phyloP scores from a whole-genome alignment of 495 filamentous ascomycete genomes.

The Aspergillus asperescens region DNA sequence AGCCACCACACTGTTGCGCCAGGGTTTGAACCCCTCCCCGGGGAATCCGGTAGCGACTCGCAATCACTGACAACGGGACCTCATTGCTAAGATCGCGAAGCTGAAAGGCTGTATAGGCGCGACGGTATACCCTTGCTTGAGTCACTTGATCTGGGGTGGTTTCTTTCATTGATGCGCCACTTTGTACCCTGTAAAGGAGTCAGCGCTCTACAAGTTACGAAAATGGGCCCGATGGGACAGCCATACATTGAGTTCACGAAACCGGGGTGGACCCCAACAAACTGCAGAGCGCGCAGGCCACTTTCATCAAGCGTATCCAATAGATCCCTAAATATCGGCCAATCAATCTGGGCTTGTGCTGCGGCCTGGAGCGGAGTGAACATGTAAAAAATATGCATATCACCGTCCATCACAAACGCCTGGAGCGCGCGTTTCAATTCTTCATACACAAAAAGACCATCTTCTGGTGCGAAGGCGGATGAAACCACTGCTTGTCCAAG shows the following conservation, averaged over 20 bases:
- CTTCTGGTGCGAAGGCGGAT: constrained; percentile 67
- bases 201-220: constrained; percentile 18
- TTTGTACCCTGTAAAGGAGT: constrained; percentile 55
- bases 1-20: constrained; percentile 71
- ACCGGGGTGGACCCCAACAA: constrained; percentile 64
- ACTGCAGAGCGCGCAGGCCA: constrained; percentile 59
- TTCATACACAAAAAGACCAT: constrained; percentile 68
- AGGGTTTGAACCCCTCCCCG: constrained; percentile 68
- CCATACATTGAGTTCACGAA: constrained; percentile 67
- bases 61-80: constrained; percentile 62
- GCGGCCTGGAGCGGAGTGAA: constrained; percentile 64
- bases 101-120: constrained; percentile 75
- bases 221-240: neutral
- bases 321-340: constrained; percentile 66
- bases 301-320: constrained; percentile 67
- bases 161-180: constrained; percentile 59
- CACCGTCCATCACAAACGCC: constrained; percentile 78
- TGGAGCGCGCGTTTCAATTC: constrained; percentile 63
- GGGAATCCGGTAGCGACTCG: constrained; percentile 62
- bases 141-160: constrained; percentile 55
- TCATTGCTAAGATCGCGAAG: constrained; percentile 80
- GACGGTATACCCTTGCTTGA: constrained; percentile 59
- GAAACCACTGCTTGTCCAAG: constrained; percentile 69
- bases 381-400: constrained; percentile 79
- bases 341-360: constrained; percentile 53